Evolutionary conservation across 805 yeast genomes (phyloP), one percentile per base, ranked within the genome.

Genomic region (Monosporozyma yasuniensis): DNA sequence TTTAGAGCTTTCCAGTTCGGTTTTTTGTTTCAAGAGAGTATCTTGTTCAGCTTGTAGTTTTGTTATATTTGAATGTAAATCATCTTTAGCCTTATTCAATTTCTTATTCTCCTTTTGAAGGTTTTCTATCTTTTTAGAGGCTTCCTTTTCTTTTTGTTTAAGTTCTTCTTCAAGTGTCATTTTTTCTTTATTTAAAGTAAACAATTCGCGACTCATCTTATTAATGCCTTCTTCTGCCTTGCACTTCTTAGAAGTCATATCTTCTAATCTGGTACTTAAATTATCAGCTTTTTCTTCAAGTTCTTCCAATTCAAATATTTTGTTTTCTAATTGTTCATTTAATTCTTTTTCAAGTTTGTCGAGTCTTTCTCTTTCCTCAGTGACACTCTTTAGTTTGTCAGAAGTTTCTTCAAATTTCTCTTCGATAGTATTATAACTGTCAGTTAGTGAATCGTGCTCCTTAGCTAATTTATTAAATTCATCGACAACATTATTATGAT

Each of bases 171-270:
- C 80, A 6, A 75, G 58, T 0, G 76, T 75, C 1, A 76, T 79
- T 51, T 81, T 82, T 32, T 79, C 80, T 49, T 78, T 79, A 0
- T 80, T 75, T 42, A 88, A 69, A 45, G 76, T 76, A 64, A 87
- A 78, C 28, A 90, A 69, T 55, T 90, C 98, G 38, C 91, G 72
- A 49, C 83, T 84, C 96, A 90, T 86, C 57, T 88, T 89, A 61
- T 89, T 89, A 47, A 90, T 83, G 3, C 96, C 97, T 52, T 80
- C 83, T 59, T 90, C 96, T 1, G 91, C 85, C 54, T 77, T 82
- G 23, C 73, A 72, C 56, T 80, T 83, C 11, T 74, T 76, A 1
- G 39, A 54, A 1, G 53, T 53, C 5, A 64, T 47, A 1, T 53
- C 60, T 5, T 60, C 56, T 3, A 72, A 52, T 11, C 65, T 64